Base-by-base conservation (phyloP, 192 early-diverging fungal species). In the Gamsiella multidivaricata region DNA sequence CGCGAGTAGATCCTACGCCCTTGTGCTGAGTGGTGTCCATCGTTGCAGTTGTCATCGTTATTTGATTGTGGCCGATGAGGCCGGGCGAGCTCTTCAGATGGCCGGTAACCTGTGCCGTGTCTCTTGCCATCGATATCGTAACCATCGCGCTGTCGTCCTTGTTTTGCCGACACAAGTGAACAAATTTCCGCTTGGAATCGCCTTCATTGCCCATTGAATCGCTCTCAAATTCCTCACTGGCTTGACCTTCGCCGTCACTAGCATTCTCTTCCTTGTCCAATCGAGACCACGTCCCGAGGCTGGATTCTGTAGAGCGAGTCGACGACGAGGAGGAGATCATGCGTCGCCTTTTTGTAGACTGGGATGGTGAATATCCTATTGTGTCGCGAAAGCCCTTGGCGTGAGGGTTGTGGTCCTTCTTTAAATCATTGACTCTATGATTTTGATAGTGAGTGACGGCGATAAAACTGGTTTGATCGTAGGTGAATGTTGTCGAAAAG, bases 361-460 rank as follows among this genome's bases (percentile, higher is more conserved):
- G 1, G 9, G 41, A 20, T 36, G 26, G 41, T n/a, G 46, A 22
- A 3, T 22, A 42, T 25, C 46, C 46, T 12, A 34, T 49, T 3
- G 43, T 53, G 17, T 53, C 42, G 54, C 86, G 85, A 37, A 88
- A 88, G 0, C 83, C 88, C 69, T 87, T 88, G n/a, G 88, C 88
- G 43, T 89, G 88, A 12, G 88, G 87, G 37, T 89, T 89, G 43
- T 70, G 61, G 49, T 71, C 72, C 61, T 89, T 89, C 61, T 89
- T 89, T 10, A 89, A 47, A 22, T 54, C 61, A 47, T 89, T 89
- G 8, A 89, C 86, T 10, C 68, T 68, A 46, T 71, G 46, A 68
- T 86, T 89, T 39, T 89, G 88, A 54, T 89, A 89, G 45, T 89
- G 88, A 20, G 88, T 89, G 2, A 89, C 86, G 12, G 88, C 88